A percentile compares a stretch with the other conserved stretches of the same genome.
Conservation (phyloP, 345 rosid genomes). For the Firmiana major region DNA sequence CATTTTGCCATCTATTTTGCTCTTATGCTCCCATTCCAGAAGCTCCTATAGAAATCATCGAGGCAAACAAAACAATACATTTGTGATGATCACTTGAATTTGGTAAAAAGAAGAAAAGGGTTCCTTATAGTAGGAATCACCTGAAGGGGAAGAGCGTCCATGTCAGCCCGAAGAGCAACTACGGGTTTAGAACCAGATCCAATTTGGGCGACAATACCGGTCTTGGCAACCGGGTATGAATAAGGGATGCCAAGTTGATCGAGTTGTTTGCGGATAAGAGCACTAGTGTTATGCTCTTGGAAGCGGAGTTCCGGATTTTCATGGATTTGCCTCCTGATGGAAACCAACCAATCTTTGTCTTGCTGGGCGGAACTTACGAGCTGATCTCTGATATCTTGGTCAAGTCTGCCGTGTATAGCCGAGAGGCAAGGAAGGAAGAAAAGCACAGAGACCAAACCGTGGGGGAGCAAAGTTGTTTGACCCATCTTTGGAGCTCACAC, state of each 20-base stretch:
- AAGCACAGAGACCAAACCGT: constrained; percentile 3
- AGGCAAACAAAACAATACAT: neutral
- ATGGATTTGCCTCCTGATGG: constrained; percentile 68
- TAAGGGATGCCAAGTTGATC: constrained; percentile 53
- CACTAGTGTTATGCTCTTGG: constrained; percentile 67
- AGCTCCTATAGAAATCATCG: constrained; percentile 43
- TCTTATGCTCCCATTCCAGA: constrained; percentile 81
- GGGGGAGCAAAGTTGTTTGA: neutral
- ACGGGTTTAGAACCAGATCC: constrained; percentile 66
- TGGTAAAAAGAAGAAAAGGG: neutral
- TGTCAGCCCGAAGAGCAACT: constrained; percentile 82
- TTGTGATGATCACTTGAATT: neutral
- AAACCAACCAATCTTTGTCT: constrained; percentile 58
- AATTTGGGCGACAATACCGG: constrained; percentile 66
- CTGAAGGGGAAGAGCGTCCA: constrained; percentile 77
- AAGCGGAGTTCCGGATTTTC: constrained; percentile 76
- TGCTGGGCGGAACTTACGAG: constrained; percentile 36
- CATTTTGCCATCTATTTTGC: constrained; percentile 73
- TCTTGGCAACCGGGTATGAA: constrained; percentile 57
- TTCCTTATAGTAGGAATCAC: constrained; percentile 14
- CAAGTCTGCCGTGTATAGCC: constrained; percentile 4
- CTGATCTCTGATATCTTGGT: constrained; percentile 28
- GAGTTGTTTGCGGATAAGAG: constrained; percentile 61
- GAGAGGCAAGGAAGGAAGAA: constrained; percentile 9
- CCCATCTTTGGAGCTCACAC: constrained; percentile 9